A percentile compares a stretch with the other conserved stretches of the same genome.
These are phyloP conservation scores for Pyrenophora tritici-repentis DNA, from an alignment of 2,329 filamentous ascomycete species.

Conservation along the genomic window DNA sequence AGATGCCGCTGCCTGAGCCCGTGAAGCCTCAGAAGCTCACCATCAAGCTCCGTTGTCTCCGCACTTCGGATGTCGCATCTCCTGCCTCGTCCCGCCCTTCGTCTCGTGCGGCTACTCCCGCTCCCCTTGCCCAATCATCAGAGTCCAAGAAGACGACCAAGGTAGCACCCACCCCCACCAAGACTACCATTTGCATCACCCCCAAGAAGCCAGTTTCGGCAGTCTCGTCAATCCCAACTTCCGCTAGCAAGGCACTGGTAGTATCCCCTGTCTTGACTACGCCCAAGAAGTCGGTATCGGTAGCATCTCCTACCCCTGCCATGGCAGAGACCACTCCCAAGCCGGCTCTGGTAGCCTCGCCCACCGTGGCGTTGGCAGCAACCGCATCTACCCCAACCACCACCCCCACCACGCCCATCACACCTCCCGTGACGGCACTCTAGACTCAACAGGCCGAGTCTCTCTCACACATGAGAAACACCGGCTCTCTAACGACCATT, in stretches of 20 bases:
- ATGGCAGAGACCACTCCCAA: not conserved
- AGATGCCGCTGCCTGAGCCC: slow-evolving; percentile 25
- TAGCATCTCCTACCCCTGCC: not conserved
- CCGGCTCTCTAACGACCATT: slow-evolving; percentile 18
- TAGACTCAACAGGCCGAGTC: not conserved
- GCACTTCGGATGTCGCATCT: slow-evolving; percentile 32
- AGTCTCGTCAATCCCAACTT: no score
- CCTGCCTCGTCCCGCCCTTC: slow-evolving; percentile 24
- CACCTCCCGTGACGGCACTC: slow-evolving; percentile 9
- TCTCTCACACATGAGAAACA: not conserved
- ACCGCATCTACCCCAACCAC: not conserved
- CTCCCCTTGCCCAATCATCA: not conserved
- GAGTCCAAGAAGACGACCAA: slow-evolving; percentile 1
- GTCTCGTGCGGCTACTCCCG: slow-evolving; percentile 20
- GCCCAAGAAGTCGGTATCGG: no score
- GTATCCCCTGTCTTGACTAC: not conserved
- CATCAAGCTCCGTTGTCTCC: slow-evolving; percentile 40
- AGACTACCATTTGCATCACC: no score
- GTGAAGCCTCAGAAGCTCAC: slow-evolving; percentile 37
- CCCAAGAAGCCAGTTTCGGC: no score
- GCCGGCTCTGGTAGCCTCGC: no score
- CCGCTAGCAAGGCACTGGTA: not conserved
- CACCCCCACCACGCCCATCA: slow-evolving; percentile 7
- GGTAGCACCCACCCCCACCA: not conserved
- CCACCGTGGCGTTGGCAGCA: not conserved